A percentile compares a stretch with the other conserved stretches of the same genome.
phyloP scores from a whole-genome alignment of 768 basidiomycete genomes.

The Lactarius deliciosus region DNA sequence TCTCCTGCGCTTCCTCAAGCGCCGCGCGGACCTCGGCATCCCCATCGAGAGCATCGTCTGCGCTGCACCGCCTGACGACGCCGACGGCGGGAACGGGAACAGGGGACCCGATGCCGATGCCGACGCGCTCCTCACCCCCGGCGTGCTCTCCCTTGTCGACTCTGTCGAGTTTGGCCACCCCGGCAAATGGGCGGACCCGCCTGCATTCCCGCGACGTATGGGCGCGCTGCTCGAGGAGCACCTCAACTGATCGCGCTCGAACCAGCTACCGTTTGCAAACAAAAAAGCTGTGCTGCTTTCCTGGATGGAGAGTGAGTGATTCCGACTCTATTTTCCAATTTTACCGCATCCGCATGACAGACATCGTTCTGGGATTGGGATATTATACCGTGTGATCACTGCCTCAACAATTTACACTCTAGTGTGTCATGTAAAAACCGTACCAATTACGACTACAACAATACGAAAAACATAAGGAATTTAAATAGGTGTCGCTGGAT shows the following conservation, averaged over 20 bases:
- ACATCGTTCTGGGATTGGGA: not conserved
- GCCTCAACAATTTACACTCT: no score
- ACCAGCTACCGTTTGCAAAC: not conserved
- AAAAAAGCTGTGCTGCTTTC: not conserved
- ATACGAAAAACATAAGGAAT: no score
- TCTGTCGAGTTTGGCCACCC: conserved; percentile 3
- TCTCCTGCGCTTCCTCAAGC: conserved; percentile 8
- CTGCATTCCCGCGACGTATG: conserved; percentile 17
- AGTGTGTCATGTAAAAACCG: no score
- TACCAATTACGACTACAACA: no score
- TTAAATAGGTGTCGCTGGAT: no score
- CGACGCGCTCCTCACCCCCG: not conserved
- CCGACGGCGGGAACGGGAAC: no score
- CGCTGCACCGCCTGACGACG: not conserved
- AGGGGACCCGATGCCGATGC: not conserved
- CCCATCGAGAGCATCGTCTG: conserved; percentile 19
- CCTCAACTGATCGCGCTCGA: conserved; percentile 14
- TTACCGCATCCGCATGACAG: not conserved
- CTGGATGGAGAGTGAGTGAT: not conserved
- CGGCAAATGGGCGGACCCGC: conserved; percentile 3
- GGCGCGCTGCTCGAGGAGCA: conserved; percentile 20
- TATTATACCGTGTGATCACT: not conserved
- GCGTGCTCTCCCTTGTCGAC: conserved; percentile 2
- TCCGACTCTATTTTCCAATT: not conserved
- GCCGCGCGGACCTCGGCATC: conserved; percentile 11